phyloP scores from a whole-genome alignment of 768 basidiomycete genomes.

The Clavulina sp. region DNA sequence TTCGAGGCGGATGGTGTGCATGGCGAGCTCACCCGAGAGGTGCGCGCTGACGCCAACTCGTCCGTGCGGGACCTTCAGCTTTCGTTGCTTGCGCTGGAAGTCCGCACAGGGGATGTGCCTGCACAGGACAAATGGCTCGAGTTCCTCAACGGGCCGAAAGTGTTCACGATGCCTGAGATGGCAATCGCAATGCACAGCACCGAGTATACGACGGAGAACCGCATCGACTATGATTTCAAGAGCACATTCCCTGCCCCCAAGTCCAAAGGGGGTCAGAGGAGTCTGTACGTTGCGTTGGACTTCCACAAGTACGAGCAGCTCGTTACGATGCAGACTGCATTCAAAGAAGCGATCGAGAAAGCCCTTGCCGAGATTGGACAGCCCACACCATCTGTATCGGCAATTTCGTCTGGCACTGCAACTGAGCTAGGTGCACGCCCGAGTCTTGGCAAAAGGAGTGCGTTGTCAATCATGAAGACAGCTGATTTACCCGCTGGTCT shows the following conservation, averaged over 20 bases:
- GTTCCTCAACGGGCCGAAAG: conserved; percentile 41
- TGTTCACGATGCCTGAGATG: conserved; percentile 71
- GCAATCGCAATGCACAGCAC: conserved; percentile 64
- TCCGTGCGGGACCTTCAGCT: conserved; percentile 48
- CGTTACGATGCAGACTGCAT: conserved; percentile 54
- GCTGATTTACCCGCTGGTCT: too few relatives aligned
- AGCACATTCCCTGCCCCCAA: conserved; percentile 9
- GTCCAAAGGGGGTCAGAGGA: conserved; percentile 31
- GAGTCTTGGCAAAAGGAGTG: background rate
- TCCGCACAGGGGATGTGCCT: conserved; percentile 28
- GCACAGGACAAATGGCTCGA: conserved; percentile 33
- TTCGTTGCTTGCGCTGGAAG: conserved; percentile 57
- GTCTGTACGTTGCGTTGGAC: conserved; percentile 76
- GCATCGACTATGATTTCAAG: conserved; percentile 16
- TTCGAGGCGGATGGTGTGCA: conserved; percentile 50
- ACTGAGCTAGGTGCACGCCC: background rate
- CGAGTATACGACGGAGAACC: conserved; percentile 29
- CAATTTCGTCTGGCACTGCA: background rate
- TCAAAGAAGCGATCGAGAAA: conserved; percentile 54
- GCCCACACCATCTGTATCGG: background rate
- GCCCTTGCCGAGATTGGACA: conserved; percentile 7
- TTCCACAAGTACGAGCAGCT: conserved; percentile 70
- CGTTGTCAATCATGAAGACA: too few relatives aligned
- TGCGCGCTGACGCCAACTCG: conserved; percentile 31
- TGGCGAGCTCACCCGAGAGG: conserved; percentile 50